Percentiles rank a stretch among this genome's conserved stretches.
Evolutionary conservation across 2,329 filamentous ascomycete species (phyloP).

Genomic region (Colletotrichum sp.): DNA sequence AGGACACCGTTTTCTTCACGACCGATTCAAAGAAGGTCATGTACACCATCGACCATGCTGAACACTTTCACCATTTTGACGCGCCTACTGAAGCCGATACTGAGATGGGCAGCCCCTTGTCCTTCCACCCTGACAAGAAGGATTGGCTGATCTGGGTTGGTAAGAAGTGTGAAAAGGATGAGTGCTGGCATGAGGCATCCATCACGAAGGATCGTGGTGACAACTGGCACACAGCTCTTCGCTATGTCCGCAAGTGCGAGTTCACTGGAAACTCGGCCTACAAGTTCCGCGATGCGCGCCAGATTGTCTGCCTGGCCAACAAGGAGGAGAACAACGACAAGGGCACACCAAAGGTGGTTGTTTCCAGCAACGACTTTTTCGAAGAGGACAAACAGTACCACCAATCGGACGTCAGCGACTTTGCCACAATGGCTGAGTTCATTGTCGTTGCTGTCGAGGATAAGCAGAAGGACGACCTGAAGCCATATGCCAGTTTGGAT

Average conservation of each 20-base stretch:
- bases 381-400: slow-evolving; percentile 64
- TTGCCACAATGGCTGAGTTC: slow-evolving; percentile 96
- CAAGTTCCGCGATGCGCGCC: slow-evolving; percentile 55
- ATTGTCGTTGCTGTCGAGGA: slow-evolving; percentile 86
- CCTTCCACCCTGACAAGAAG: slow-evolving; percentile 84
- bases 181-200: slow-evolving; percentile 77
- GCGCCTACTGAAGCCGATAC: slow-evolving; percentile 60
- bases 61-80: slow-evolving; percentile 75
- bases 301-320: slow-evolving; percentile 62
- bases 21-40: slow-evolving; percentile 70
- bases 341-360: slow-evolving; percentile 68
- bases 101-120: slow-evolving; percentile 50
- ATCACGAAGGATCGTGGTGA: slow-evolving; percentile 81
- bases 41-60: slow-evolving; percentile 82
- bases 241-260: slow-evolving; percentile 81
- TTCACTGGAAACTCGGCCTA: slow-evolving; percentile 75
- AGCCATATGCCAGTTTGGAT: slow-evolving; percentile 84
- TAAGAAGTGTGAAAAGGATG: slow-evolving; percentile 65
- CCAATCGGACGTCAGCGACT: slow-evolving; percentile 78
- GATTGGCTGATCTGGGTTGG: slow-evolving; percentile 96
- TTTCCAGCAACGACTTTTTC: slow-evolving; percentile 83
- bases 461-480: slow-evolving; percentile 69
- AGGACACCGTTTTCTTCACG: slow-evolving; percentile 86
- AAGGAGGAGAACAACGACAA: slow-evolving; percentile 70
- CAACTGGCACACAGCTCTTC: slow-evolving; percentile 76